These are phyloP conservation scores for Plasmodium vivax DNA, from an alignment of 169 alveolate genomes.

Conservation along the genomic window DNA sequence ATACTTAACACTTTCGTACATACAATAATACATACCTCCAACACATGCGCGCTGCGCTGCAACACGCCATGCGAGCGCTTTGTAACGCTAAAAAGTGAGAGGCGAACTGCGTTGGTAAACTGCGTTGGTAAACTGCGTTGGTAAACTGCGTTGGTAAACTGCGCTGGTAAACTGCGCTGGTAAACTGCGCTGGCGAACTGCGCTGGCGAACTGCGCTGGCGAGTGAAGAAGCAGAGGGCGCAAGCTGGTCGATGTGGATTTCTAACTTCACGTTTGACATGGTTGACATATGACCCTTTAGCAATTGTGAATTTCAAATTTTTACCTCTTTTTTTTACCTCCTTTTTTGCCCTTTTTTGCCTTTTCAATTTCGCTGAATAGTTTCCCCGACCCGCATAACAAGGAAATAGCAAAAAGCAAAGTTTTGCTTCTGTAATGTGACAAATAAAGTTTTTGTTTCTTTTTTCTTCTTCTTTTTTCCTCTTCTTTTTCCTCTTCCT, in stretches of 20 bases:
- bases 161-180: neutral
- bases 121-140: neutral
- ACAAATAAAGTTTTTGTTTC: neutral
- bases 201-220: neutral
- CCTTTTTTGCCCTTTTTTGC: neutral
- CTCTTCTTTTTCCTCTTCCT: neutral
- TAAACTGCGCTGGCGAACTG: neutral
- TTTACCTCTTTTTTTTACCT: neutral
- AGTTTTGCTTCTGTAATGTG: neutral
- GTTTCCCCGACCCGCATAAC: neutral
- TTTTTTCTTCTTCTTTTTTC: neutral
- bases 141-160: neutral
- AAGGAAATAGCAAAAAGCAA: neutral
- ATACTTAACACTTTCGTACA: too few relatives aligned
- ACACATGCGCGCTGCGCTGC: neutral
- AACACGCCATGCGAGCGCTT: neutral
- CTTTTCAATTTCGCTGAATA: neutral
- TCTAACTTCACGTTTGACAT: neutral
- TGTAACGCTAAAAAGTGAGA: too few relatives aligned
- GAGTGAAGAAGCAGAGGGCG: neutral
- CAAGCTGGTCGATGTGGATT: neutral
- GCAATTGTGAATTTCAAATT: neutral
- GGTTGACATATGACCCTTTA: neutral
- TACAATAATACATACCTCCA: neutral
- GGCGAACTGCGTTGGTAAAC: too few relatives aligned